A percentile compares a stretch with the other conserved stretches of the same genome.
phyloP scores from a whole-genome alignment of 352 stramenopile species.

The Phytopythium cucurbitacearum region DNA sequence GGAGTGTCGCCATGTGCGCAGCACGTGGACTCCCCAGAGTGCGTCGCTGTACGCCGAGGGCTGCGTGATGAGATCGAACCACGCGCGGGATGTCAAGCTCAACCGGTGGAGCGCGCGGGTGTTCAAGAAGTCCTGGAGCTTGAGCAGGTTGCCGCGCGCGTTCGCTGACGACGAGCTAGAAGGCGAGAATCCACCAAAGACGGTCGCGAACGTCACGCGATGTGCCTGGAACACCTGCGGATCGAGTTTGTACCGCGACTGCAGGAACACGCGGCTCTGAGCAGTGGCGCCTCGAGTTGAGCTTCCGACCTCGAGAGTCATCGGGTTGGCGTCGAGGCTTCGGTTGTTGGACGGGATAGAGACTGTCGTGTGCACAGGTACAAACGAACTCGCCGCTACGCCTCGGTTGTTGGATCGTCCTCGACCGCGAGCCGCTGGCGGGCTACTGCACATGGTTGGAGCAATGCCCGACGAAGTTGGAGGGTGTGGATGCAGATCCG shows the following conservation, averaged over 20 bases:
- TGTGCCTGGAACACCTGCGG: constrained; percentile 34
- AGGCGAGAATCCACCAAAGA: constrained; percentile 14
- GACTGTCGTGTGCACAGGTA: no score
- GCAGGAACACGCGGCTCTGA: constrained; percentile 26
- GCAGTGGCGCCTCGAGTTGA: constrained; percentile 7
- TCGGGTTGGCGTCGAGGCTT: background rate
- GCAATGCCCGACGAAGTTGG: background rate
- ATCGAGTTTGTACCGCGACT: constrained; percentile 43
- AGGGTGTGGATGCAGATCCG: background rate
- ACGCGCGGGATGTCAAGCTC: constrained; percentile 39
- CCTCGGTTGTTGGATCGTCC: no score
- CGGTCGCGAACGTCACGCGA: constrained; percentile 20
- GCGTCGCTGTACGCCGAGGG: constrained; percentile 29
- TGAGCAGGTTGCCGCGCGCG: constrained; percentile 33
- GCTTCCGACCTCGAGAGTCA: constrained; percentile 12
- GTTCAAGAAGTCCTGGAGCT: constrained; percentile 39
- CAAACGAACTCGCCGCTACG: no score
- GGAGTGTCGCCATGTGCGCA: constrained; percentile 33
- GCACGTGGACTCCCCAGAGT: constrained; percentile 42
- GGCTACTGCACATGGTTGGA: no score
- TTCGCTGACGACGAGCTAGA: constrained; percentile 1
- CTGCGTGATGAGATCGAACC: constrained; percentile 41
- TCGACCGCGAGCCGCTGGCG: no score
- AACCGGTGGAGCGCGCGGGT: constrained; percentile 35
- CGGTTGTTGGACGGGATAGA: no score